Conservation (phyloP, 2,329 filamentous ascomycete genomes). For the Colletotrichum falcatum region DNA sequence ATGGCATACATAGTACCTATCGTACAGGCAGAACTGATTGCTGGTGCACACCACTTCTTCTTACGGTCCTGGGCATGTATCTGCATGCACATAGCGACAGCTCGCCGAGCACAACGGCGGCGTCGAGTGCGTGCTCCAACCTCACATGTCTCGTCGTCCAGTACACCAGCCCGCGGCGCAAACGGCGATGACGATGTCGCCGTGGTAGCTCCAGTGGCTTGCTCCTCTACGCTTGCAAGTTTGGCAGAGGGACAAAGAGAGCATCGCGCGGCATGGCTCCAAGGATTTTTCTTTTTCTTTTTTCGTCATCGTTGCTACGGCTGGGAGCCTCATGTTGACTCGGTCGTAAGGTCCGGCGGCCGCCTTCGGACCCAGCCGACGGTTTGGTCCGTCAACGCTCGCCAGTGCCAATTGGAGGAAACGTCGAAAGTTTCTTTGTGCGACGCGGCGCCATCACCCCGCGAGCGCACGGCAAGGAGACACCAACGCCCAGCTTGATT, state of each 20-base stretch:
- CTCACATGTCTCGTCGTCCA: neutral
- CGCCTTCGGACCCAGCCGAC: slow-evolving; percentile 11
- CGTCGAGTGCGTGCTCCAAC: slow-evolving; percentile 14
- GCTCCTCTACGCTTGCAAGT: neutral
- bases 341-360: slow-evolving; percentile 3
- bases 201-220: neutral
- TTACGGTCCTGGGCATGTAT: neutral
- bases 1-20: too few relatives aligned
- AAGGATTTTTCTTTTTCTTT: neutral
- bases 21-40: neutral
- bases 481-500: slow-evolving; percentile 17
- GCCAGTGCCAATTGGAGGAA: neutral
- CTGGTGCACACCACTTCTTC: neutral
- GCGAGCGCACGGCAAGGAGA: neutral
- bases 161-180: slow-evolving; percentile 12
- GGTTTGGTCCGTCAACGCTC: slow-evolving; percentile 25
- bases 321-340: slow-evolving; percentile 35
- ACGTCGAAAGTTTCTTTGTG: slow-evolving; percentile 14
- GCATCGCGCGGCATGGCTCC: slow-evolving; percentile 26
- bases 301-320: slow-evolving; percentile 26
- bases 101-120: slow-evolving; percentile 14
- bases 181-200: neutral
- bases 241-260: slow-evolving; percentile 23
- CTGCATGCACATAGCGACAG: slow-evolving; percentile 26
- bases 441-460: slow-evolving; percentile 16